Evolutionary conservation across 106 monocot species (phyloP).

Genomic region (Phalaenopsis equestris): DNA sequence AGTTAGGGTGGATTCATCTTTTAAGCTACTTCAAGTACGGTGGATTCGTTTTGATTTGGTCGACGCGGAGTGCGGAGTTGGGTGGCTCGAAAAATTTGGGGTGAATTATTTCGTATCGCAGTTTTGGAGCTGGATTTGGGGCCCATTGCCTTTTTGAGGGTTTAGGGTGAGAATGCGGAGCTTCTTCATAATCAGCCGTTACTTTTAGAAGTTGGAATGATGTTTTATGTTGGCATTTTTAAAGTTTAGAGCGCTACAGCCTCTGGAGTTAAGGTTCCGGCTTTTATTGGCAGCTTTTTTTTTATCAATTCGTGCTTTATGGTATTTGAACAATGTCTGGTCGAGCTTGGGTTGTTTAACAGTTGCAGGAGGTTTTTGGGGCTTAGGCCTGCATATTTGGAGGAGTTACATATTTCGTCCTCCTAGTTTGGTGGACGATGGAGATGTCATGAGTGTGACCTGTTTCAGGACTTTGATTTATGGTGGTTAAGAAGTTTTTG

Average conservation of each 20-base stretch:
- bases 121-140: background rate
- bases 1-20: background rate
- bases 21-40: background rate
- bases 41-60: background rate
- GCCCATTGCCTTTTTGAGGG: background rate
- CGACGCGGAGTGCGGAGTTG: background rate
- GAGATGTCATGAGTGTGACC: background rate
- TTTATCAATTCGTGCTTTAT: background rate
- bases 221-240: background rate
- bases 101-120: background rate
- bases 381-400: background rate
- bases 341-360: background rate
- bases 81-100: background rate
- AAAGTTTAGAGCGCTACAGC: background rate
- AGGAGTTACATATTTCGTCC: background rate
- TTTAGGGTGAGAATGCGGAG: background rate
- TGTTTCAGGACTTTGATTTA: background rate
- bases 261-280: background rate
- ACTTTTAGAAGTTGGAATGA: background rate
- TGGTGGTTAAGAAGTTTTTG: background rate
- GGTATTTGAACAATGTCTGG: background rate
- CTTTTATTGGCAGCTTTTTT: background rate
- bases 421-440: background rate
- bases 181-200: background rate
- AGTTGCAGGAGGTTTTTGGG: background rate